Base-by-base conservation (phyloP, 1,139 yeast species). In the Suhomyces kunorum region DNA sequence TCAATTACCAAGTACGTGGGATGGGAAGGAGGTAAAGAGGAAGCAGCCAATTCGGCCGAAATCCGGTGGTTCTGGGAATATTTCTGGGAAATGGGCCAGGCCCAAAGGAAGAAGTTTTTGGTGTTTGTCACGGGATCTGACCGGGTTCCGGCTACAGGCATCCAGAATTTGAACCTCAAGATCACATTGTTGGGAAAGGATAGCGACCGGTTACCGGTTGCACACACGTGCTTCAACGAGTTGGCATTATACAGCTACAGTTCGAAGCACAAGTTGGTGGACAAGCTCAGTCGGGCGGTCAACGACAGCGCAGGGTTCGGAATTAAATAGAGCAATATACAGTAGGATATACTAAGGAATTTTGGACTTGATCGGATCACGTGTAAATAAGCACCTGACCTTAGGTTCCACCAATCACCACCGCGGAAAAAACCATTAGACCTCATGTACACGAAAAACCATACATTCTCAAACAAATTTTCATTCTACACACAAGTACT, bases 171-270 rank as follows among this genome's bases (percentile, higher is more conserved):
- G 64, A 73, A 73, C 30, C 83, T 90, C 54, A 83, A 83, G 47
- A 78, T 87, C 34, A 74, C 81, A 27, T 66, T 74, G 39, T 50
- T 49, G 20, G 83, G 83, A 3, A 69, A 64, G 2, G 79, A 77
- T 45, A 59, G 68, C 38, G 65, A 75, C 4, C 66, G 83, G 36
- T 64, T 89, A 20, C 98, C 98, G 0, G 66, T 83, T 8, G 90
- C 97, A 0, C 98, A 90, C 55, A 92, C 98, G 0, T 92, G 98
- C 54, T 92, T 90, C 64, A 90, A 89, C 56, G 96, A 90, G 64
- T 61, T 92, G 29, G 87, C 92, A 40, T 50, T 92, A 6, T 85
- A 81, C 61, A 80, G 80, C 36, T 92, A 90, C 58, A 52, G 61
- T 6, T 56, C 76, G 4, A 68, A 69, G 44, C 78, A 71, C 19